These are phyloP conservation scores for Aspergillus transmontanensis DNA, from an alignment of 2,329 filamentous ascomycete species.

Conservation along the genomic window DNA sequence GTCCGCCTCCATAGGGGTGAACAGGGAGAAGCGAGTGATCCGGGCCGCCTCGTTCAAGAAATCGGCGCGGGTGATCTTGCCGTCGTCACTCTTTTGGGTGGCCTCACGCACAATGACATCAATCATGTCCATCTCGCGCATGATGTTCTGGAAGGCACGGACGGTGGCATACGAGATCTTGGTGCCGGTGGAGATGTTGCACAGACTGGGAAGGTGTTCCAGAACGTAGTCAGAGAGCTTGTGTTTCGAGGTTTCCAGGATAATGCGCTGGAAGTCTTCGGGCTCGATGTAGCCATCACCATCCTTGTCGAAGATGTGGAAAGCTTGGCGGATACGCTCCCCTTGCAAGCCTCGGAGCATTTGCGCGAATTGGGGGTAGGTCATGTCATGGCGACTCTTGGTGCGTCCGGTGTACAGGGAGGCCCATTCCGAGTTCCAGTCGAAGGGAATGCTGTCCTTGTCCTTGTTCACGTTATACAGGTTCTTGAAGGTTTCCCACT, in stretches of 20 bases:
- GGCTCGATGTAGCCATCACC: slow-evolving; percentile 94
- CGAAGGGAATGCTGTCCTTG: slow-evolving; percentile 82
- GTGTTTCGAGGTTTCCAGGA: slow-evolving; percentile 86
- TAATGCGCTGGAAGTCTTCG: slow-evolving; percentile 95
- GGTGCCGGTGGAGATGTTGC: slow-evolving; percentile 87
- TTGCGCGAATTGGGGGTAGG: slow-evolving; percentile 95
- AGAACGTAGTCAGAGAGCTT: slow-evolving; percentile 97
- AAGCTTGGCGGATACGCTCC: slow-evolving; percentile 93
- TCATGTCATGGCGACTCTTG: slow-evolving; percentile 85
- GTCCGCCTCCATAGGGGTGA: slow-evolving; percentile 98
- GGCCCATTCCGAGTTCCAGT: slow-evolving; percentile 97
- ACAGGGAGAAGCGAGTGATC: slow-evolving; percentile 89
- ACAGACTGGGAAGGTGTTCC: slow-evolving; percentile 85
- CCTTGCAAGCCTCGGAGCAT: slow-evolving; percentile 96
- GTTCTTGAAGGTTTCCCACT: slow-evolving; percentile 83
- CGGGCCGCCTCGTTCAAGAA: slow-evolving; percentile 93
- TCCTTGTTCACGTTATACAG: slow-evolving; percentile 88
- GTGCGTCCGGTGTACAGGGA: slow-evolving; percentile 88
- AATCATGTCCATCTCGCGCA: slow-evolving; percentile 95
- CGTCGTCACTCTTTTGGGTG: slow-evolving; percentile 77
- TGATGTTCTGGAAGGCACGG: slow-evolving; percentile 95
- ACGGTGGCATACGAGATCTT: slow-evolving; percentile 98
- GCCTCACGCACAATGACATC: slow-evolving; percentile 91
- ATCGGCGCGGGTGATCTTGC: slow-evolving; percentile 90
- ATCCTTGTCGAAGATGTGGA: slow-evolving; percentile 87